phyloP scores from a whole-genome alignment of 257 asterid species.

The Mentha longifolia region DNA sequence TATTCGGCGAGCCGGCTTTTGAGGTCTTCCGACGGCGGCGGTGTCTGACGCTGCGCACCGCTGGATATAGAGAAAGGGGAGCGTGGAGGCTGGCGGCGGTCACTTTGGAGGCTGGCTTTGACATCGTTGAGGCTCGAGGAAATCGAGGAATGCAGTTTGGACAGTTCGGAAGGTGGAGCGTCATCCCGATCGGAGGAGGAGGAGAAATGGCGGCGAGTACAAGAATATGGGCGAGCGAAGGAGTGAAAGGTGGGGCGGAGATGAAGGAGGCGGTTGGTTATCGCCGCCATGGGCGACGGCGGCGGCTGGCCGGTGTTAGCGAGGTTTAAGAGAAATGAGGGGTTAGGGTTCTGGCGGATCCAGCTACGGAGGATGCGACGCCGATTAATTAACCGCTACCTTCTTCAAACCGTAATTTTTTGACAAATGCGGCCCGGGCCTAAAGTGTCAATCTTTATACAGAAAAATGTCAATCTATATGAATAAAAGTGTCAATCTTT shows the following conservation, averaged over 20 bases:
- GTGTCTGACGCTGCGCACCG: neutral
- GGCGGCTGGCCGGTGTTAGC: slow-evolving; percentile 23
- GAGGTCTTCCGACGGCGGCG: slow-evolving; percentile 34
- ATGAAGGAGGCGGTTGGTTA: slow-evolving; percentile 48
- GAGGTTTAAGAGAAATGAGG: slow-evolving; percentile 31
- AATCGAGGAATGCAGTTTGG: slow-evolving; percentile 27
- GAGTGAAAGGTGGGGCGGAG: slow-evolving; percentile 38
- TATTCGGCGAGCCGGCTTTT: slow-evolving; percentile 37
- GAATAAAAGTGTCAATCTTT: too few species aligned
- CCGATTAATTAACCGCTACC: slow-evolving; percentile 4
- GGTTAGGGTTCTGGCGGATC: slow-evolving; percentile 25
- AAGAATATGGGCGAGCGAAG: slow-evolving; percentile 20
- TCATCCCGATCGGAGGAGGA: slow-evolving; percentile 34
- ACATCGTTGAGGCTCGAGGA: slow-evolving; percentile 39
- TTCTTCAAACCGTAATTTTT: neutral
- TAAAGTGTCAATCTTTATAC: too few species aligned
- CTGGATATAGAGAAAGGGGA: slow-evolving; percentile 15
- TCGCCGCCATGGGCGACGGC: slow-evolving; percentile 48
- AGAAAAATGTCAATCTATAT: too few species aligned
- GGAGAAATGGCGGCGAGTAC: slow-evolving; percentile 35
- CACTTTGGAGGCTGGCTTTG: slow-evolving; percentile 45
- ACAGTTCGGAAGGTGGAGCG: slow-evolving; percentile 28
- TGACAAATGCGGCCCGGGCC: too few species aligned
- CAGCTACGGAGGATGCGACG: slow-evolving; percentile 15
- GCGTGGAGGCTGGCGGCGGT: slow-evolving; percentile 28